Evolutionary conservation across 2,329 filamentous ascomycete genomes (phyloP).

Genomic region (Pseudocercospora eumusae): DNA sequence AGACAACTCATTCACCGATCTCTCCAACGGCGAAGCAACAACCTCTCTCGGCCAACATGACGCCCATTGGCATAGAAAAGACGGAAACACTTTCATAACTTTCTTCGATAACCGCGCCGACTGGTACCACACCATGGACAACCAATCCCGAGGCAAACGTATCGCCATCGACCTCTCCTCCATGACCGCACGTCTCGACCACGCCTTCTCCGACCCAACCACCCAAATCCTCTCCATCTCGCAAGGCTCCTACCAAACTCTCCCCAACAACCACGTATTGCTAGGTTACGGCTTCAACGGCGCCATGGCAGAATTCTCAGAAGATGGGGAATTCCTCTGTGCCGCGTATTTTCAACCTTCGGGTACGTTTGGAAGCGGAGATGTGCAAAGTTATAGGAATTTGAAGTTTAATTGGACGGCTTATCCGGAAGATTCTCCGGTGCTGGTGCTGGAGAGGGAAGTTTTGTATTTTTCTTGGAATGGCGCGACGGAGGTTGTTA

Average conservation of each 20-base stretch:
- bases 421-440: conserved; percentile 31
- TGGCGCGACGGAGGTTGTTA: conserved; percentile 47
- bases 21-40: conserved; percentile 31
- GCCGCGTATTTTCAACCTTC: conserved; percentile 52
- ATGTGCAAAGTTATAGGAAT: conserved; percentile 52
- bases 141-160: conserved; percentile 27
- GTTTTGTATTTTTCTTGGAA: conserved; percentile 54
- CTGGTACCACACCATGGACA: conserved; percentile 26
- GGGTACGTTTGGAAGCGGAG: conserved; percentile 45
- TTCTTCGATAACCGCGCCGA: conserved; percentile 39
- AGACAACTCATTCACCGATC: conserved; percentile 35
- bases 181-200: conserved; percentile 36
- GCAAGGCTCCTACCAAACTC: conserved; percentile 55
- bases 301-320: conserved; percentile 45
- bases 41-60: conserved; percentile 55
- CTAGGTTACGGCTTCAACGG: conserved; percentile 56
- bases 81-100: conserved; percentile 29
- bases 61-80: conserved; percentile 49
- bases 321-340: conserved; percentile 54
- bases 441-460: conserved; percentile 28
- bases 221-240: conserved; percentile 49
- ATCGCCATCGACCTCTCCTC: conserved; percentile 32
- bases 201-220: conserved; percentile 31
- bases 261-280: conserved; percentile 56
- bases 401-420: conserved; percentile 55